phyloP scores from a whole-genome alignment of 2,329 filamentous ascomycete species.

The Neofusicoccum parvum region DNA sequence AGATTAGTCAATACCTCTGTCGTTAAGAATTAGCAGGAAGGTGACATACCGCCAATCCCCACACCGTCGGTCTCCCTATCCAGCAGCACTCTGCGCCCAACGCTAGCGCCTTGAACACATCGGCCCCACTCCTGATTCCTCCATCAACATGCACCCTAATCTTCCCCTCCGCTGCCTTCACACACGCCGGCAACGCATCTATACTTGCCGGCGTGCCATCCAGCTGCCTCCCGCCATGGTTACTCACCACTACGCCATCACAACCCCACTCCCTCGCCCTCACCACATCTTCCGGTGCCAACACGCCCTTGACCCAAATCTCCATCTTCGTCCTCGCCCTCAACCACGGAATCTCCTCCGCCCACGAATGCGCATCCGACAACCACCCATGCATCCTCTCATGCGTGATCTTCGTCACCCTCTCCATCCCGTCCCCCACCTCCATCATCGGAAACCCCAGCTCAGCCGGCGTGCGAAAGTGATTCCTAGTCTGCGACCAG shows the following conservation, averaged over 20 bases:
- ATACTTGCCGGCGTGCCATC: constrained; percentile 29
- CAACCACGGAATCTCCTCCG: constrained; percentile 21
- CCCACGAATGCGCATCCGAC: constrained; percentile 31
- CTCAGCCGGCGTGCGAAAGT: constrained; percentile 19
- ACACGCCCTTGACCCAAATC: constrained; percentile 45
- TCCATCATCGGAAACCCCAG: constrained; percentile 31
- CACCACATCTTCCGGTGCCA: constrained; percentile 53
- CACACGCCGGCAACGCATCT: constrained; percentile 53
- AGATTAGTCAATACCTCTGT: no score
- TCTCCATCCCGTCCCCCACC: constrained; percentile 22
- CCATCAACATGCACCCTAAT: constrained; percentile 63
- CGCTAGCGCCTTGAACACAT: constrained; percentile 67
- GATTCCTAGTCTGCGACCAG: not conserved
- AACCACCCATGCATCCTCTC: constrained; percentile 31
- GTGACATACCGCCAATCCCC: no score
- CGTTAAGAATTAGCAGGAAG: no score
- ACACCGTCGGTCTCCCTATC: constrained; percentile 62
- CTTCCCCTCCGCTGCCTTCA: constrained; percentile 48
- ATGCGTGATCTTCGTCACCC: constrained; percentile 28
- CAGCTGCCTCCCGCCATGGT: constrained; percentile 36
- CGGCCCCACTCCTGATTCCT: constrained; percentile 63
- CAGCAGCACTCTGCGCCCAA: constrained; percentile 64
- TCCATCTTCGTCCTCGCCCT: constrained; percentile 29
- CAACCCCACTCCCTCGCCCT: constrained; percentile 49
- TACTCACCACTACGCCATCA: constrained; percentile 47